Conservation (phyloP, 2,329 filamentous ascomycete species). For the Madurella mycetomatis region DNA sequence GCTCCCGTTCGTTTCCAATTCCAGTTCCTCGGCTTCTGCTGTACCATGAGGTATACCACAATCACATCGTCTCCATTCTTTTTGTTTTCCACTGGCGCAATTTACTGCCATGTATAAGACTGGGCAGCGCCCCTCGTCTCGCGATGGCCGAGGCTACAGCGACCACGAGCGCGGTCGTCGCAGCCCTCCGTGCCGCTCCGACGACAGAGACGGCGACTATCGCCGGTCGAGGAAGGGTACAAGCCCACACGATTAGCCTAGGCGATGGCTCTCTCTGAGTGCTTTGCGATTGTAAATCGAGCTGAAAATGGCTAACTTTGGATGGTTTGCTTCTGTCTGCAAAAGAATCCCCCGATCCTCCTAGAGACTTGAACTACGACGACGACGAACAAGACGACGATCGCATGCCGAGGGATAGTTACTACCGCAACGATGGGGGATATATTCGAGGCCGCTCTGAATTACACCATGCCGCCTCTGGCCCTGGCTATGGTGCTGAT, state of each 20-base stretch:
- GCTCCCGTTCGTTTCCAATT: background rate
- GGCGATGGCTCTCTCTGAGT: conserved; percentile 13
- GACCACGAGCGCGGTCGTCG: conserved; percentile 28
- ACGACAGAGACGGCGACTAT: conserved; percentile 35
- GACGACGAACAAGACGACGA: conserved; percentile 10
- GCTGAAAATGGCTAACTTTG: conserved; percentile 26
- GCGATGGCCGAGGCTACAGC: conserved; percentile 30
- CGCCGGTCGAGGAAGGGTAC: conserved; percentile 46
- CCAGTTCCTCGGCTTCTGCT: conserved; percentile 1
- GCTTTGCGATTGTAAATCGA: conserved; percentile 10
- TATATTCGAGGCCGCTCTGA: background rate
- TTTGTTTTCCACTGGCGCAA: conserved; percentile 1
- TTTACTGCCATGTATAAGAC: conserved; percentile 43
- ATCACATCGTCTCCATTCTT: conserved; percentile 7
- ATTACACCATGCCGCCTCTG: background rate
- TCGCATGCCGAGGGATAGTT: background rate
- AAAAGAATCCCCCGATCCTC: conserved; percentile 19
- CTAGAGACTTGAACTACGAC: conserved; percentile 26
- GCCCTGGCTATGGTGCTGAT: background rate
- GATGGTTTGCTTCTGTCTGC: conserved; percentile 8
- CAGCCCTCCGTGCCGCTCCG: conserved; percentile 22
- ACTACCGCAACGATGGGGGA: background rate
- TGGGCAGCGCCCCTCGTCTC: conserved; percentile 30
- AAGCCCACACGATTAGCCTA: conserved; percentile 19
- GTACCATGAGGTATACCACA: background rate